phyloP scores from a whole-genome alignment of 768 basidiomycete species.

The Gloeopeniophorella convolvens region DNA sequence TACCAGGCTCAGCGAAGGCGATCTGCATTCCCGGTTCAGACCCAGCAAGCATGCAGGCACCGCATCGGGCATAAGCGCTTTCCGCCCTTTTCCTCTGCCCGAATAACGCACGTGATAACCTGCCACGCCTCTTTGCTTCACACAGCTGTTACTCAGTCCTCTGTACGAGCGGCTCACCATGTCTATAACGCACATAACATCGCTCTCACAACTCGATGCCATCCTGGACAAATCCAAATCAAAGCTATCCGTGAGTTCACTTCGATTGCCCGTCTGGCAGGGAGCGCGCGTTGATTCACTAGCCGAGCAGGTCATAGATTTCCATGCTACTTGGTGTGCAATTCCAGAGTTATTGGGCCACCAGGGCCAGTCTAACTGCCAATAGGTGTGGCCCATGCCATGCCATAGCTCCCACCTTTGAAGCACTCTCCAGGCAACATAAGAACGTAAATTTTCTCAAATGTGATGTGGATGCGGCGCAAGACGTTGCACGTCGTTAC shows the following conservation, averaged over 20 bases:
- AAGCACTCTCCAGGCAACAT: conserved; percentile 62
- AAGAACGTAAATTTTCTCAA: conserved; percentile 75
- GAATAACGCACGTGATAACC: no score
- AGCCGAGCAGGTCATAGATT: conserved; percentile 65
- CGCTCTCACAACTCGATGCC: conserved; percentile 54
- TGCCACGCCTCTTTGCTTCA: neutral
- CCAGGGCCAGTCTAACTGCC: conserved; percentile 9
- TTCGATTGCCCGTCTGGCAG: neutral
- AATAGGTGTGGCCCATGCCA: conserved; percentile 83
- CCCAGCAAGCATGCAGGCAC: no score
- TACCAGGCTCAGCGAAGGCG: no score
- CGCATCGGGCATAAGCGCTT: no score
- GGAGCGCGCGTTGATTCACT: conserved; percentile 4
- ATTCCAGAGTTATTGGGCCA: neutral
- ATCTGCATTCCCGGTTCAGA: no score
- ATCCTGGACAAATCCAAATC: conserved; percentile 52
- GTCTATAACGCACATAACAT: conserved; percentile 58
- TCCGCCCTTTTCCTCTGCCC: no score
- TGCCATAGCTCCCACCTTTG: conserved; percentile 70
- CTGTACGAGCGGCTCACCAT: conserved; percentile 26
- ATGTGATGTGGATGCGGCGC: conserved; percentile 68
- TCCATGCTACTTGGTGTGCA: conserved; percentile 73
- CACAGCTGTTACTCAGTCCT: neutral
- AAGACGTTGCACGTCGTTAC: conserved; percentile 60
- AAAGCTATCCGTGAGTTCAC: conserved; percentile 52